Evolutionary conservation across 2,329 filamentous ascomycete genomes (phyloP), one percentile per base, ranked within the genome.

Genomic region (Fusarium tjaetaba): DNA sequence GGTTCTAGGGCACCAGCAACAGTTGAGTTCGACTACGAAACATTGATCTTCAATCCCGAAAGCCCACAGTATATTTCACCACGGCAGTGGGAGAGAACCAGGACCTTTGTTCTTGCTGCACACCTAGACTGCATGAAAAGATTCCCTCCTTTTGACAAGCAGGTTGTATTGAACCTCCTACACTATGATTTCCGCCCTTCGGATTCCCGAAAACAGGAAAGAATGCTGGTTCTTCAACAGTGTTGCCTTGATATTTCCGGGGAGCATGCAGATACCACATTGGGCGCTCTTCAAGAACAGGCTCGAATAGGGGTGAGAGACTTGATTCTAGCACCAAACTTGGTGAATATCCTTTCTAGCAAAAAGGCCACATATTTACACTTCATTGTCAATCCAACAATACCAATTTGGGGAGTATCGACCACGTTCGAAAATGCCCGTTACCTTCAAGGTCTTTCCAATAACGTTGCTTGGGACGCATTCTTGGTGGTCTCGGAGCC

Each of bases 21-120:
- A 4, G 48, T 68, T 41, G 26, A 39, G 15, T 55, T 41, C 15
- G 34, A 28, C 32, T 68, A 51, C 32, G n/a, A 68, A 53, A 43
- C 56, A 34, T 41, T 42, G n/a, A 28, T 68, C 24, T 68, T 55
- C 14, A n/a, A 68, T 22, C 64, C 64, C 13, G n/a, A 56, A 43
- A 42, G 52, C 32, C 45, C 65, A 11, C 34, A 9, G 30, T 63
- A 39, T 16, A 38, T 71, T 46, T 53, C 57, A 15, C 68, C 69
- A 15, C 64, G 69, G 30, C 36, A 26, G 7, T 41, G 45, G 62
- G 24, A 13, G 38, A 66, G 64, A 28, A 45, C 30, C 20, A 51
- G n/a, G 11, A 10, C 38, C 6, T 20, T 36, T 39, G 9, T 62
- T 28, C 48, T 41, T 13, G 43, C 42, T 24, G 36, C 48, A n/a